Evolutionary conservation across 768 basidiomycete genomes (phyloP), one percentile per base, ranked within the genome.

Genomic region (Heimioporus sp.): DNA sequence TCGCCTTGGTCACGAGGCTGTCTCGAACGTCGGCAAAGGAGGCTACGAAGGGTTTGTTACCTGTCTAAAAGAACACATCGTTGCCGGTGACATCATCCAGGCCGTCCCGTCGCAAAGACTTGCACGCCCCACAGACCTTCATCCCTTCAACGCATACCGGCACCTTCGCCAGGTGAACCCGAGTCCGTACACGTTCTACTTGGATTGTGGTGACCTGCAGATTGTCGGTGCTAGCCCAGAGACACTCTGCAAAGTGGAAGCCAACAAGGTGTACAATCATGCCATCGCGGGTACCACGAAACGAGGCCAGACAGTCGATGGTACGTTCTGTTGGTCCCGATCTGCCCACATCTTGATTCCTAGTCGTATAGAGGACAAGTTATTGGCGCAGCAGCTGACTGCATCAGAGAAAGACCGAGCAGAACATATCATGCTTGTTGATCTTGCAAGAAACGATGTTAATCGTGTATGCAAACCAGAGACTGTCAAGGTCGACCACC

Each of bases 341-440:
- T 44, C 37, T 36, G 51, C 16, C 52, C 40, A 46, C 17, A 32
- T 50, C 47, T 40, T 45, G 57, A 52, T 41, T 34, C 46, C 43
- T 50, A 32, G n/a, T 30, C 16, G 37, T 31, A n/a, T 65, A 98
- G 97, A 99, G 88, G 97, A 99, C 67, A 82, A 82, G 52, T 73
- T 75, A 54, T 75, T 98, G 7, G 87, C 88, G 10, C 77, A 82
- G 15, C 81, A 83, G 34, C 78, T 99, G 13, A 72, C 85, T 31
- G 78, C 82, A 20, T 97, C 93, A 0, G 90, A 91, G 61, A 99
- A 99, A 70, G 97, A 99, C 65, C 80, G 92, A 30, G 94, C 97
- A 38, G 97, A 99, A 66, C 96, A 99, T 66, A 93, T 98, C 68
- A 98, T 98, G 97, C 84, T 99, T 51, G 92, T 98, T 50, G 97